Percentiles rank a stretch among this genome's conserved stretches.
Evolutionary conservation across 129 eudicot species (phyloP).

Genomic region (Erigeron canadensis): DNA sequence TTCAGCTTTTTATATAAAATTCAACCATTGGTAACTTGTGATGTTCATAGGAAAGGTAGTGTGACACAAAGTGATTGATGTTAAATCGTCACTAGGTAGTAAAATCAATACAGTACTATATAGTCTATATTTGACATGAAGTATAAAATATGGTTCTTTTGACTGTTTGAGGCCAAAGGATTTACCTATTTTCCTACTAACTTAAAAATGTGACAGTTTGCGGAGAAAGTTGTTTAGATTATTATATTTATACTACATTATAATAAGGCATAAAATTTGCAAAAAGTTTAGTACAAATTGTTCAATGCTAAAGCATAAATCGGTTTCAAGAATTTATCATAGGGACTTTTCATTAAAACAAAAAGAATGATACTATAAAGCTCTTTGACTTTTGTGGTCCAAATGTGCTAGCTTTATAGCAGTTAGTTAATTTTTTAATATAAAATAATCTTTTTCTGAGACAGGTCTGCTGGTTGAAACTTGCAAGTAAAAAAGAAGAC

Average conservation of each 20-base stretch:
- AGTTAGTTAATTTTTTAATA: neutral
- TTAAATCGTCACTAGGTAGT: neutral
- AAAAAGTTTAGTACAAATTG: neutral
- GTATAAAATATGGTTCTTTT: neutral
- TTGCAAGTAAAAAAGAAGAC: neutral
- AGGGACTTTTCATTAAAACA: neutral
- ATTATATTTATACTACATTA: too few species aligned
- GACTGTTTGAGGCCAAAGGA: neutral
- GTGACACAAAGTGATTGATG: neutral
- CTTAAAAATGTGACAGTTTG: too few species aligned
- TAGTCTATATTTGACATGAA: too few species aligned
- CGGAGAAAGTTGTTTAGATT: too few species aligned
- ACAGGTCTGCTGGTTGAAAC: slow-evolving; percentile 4
- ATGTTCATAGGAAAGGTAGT: neutral
- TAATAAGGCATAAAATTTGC: neutral
- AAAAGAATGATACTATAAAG: slow-evolving; percentile 5
- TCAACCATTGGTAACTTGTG: too few species aligned
- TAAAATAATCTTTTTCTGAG: neutral
- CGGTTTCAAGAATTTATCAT: neutral
- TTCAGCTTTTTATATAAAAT: too few species aligned
- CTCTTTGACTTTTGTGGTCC: slow-evolving; percentile 31
- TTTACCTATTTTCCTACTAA: too few species aligned
- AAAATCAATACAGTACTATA: too few species aligned
- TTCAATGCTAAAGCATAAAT: neutral
- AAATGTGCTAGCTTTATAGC: slow-evolving; percentile 18